A percentile compares a stretch with the other conserved stretches of the same genome.
Conservation (phyloP, 495 filamentous ascomycete genomes). For the Jackrogersella multiformis region DNA sequence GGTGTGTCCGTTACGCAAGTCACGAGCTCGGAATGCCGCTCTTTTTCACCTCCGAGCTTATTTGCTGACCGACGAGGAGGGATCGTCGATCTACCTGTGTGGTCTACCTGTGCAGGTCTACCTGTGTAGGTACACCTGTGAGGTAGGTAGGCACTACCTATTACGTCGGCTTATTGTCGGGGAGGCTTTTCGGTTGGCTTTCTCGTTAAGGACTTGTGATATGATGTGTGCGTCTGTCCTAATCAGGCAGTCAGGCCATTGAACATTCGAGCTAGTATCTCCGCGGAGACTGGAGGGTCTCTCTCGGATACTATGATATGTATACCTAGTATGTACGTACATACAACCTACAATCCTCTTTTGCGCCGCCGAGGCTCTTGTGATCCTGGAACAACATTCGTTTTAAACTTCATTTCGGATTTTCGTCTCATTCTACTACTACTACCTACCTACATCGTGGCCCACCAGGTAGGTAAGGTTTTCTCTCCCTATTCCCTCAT, state of each 20-base stretch:
- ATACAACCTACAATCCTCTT: no score
- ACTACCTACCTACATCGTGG: background rate
- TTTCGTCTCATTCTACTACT: background rate
- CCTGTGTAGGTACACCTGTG: no score
- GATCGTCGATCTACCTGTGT: conserved; percentile 33
- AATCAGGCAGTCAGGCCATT: background rate
- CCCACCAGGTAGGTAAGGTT: no score
- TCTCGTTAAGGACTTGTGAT: conserved; percentile 6
- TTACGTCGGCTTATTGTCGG: conserved; percentile 36
- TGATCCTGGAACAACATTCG: conserved; percentile 17
- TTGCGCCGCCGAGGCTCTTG: background rate
- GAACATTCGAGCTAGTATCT: conserved; percentile 21
- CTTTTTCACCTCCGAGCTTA: conserved; percentile 26
- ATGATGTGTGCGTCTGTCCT: conserved; percentile 14
- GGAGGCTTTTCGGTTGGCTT: conserved; percentile 17
- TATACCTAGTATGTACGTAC: no score
- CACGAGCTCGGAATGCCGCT: conserved; percentile 21
- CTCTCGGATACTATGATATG: no score
- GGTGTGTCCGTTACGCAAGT: conserved; percentile 30
- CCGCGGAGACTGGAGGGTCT: conserved; percentile 6
- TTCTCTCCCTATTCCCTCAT: no score
- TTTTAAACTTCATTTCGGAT: conserved; percentile 10
- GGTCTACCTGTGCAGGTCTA: no score
- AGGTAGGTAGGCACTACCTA: no score
- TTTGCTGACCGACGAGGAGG: conserved; percentile 13